phyloP scores from a whole-genome alignment of 345 rosid species.

The Hypericum perforatum region DNA sequence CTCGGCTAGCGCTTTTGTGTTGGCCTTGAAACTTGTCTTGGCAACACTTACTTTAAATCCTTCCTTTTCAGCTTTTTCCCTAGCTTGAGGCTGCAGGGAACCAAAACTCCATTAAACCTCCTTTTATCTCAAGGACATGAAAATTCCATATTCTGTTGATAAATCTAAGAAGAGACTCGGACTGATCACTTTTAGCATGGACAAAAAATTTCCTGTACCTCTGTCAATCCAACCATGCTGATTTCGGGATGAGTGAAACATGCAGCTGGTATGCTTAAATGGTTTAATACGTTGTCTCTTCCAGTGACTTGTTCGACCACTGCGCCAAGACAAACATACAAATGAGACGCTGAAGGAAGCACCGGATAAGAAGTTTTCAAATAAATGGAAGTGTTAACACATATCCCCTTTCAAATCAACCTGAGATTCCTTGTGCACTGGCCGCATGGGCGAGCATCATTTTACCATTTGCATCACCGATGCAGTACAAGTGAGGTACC shows the following conservation, averaged over 20 bases:
- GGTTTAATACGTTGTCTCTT: constrained; percentile 84
- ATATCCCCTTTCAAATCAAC: constrained; percentile 20
- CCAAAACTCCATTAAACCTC: constrained; percentile 11
- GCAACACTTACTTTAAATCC: constrained; percentile 83
- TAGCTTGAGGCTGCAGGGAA: constrained; percentile 81
- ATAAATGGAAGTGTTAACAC: neutral
- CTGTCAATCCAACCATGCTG: constrained; percentile 99
- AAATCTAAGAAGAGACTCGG: neutral
- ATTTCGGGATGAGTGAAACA: constrained; percentile 99
- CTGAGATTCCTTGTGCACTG: constrained; percentile 99
- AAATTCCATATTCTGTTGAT: neutral
- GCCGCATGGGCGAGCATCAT: constrained; percentile 99
- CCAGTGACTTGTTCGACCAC: constrained; percentile 97
- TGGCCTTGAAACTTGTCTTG: constrained; percentile 97
- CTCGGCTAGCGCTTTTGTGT: constrained; percentile 96
- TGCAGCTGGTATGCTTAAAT: constrained; percentile 94
- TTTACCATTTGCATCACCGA: constrained; percentile 96
- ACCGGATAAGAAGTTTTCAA: neutral
- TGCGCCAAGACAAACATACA: constrained; percentile 22
- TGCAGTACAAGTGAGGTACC: constrained; percentile 90
- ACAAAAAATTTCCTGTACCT: constrained; percentile 37
- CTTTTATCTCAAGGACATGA: neutral
- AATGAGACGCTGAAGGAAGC: constrained; percentile 4
- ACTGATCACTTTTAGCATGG: neutral
- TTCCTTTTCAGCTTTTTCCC: constrained; percentile 82